phyloP scores from a whole-genome alignment of 2,329 filamentous ascomycete species.

The Cephalotrichum gorgonifer region DNA sequence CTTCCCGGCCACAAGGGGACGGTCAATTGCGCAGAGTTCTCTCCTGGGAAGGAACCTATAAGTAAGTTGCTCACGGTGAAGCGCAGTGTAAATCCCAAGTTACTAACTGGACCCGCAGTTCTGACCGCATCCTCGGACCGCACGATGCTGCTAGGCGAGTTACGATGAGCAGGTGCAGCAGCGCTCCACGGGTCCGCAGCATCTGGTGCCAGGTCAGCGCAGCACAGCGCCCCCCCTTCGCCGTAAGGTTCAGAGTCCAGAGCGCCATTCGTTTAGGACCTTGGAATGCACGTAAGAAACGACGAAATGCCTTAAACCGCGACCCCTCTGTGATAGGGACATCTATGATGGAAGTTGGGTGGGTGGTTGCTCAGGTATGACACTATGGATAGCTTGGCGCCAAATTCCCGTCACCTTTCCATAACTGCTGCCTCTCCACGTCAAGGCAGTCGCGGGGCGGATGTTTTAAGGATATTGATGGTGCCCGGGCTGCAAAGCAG shows the following conservation, averaged over 20 bases:
- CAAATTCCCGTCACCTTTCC: too few species aligned
- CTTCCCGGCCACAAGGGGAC: slow-evolving; percentile 90
- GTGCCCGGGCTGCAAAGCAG: background rate
- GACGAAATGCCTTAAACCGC: too few species aligned
- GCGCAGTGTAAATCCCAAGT: background rate
- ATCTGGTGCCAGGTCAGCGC: background rate
- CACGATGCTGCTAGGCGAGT: slow-evolving; percentile 70
- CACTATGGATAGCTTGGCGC: too few species aligned
- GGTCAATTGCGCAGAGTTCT: slow-evolving; percentile 90
- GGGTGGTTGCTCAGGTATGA: too few species aligned
- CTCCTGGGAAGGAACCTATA: slow-evolving; percentile 73
- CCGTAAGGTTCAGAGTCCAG: too few species aligned
- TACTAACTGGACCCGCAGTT: slow-evolving; percentile 44
- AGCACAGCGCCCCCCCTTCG: too few species aligned
- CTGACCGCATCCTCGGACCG: slow-evolving; percentile 85
- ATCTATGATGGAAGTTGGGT: too few species aligned
- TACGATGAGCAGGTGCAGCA: background rate
- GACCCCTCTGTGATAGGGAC: too few species aligned
- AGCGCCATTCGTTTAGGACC: too few species aligned
- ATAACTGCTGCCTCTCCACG: too few species aligned
- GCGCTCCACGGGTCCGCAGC: background rate
- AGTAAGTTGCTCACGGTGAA: slow-evolving; percentile 47
- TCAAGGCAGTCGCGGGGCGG: too few species aligned
- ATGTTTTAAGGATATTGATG: background rate
- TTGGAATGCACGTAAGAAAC: too few species aligned